Base-by-base conservation (phyloP, 1,284 basidiomycete species). In the Trichosporon sp. region DNA sequence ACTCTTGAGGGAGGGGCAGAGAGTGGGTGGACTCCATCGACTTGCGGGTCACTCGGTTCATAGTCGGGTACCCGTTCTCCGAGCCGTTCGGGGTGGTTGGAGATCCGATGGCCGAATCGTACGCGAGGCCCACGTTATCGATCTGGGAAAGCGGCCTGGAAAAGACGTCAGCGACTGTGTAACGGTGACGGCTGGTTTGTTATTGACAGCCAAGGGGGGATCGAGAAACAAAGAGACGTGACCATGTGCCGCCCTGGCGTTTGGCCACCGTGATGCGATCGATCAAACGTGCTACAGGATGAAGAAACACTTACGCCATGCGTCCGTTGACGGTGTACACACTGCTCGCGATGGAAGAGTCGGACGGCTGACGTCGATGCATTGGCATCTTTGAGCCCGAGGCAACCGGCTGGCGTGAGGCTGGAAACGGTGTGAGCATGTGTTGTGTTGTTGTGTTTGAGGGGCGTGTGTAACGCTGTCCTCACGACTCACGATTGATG, bases 1-100 rank as follows among this genome's bases (percentile, higher is more conserved):
- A 72, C 1, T 78, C 77, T n/a, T 43, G 35, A 48, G 72, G 74
- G 0, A 79, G 67, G 0, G 81, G 81, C 1, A 81, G 67, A 7
- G 82, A 83, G 32, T 75, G 73, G 0, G 80, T 82, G 38, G 82
- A 83, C 14, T 82, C 82, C 76, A 80, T 79, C 31, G 80, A 82
- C 75, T 80, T 80, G 37, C 80, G 71, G 1, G 76, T 75, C 46
- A 71, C 71, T n/a, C 59, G 59, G 10, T 63, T 63, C n/a, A 71
- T 68, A 35, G 59, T 63, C 12, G 74, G 73, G 66, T 77, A 78
- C 26, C 78, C 77, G 40, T 74, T 75, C 35, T 83, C 80, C 1
- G 79, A 79, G 6, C 80, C 81, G 5, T 81, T 80, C 3, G 81
- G 81, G 5, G 81, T 83, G 0, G 77, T 72, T 0, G 81, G 81